Conservation (phyloP, 768 basidiomycete species). For the Russula abietina region DNA sequence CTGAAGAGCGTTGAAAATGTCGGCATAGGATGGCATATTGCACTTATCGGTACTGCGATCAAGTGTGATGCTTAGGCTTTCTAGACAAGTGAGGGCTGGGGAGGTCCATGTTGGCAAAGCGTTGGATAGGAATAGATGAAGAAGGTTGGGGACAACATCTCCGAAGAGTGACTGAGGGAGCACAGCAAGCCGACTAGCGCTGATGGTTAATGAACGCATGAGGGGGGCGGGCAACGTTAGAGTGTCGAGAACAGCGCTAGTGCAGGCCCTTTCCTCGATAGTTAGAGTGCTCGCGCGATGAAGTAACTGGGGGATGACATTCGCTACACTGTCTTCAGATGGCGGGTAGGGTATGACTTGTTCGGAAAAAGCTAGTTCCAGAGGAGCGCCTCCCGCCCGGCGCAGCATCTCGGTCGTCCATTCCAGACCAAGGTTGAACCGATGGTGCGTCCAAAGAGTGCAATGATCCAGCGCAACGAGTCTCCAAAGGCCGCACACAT, state of each 20-base stretch:
- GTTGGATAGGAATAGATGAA: slow-evolving; percentile 1
- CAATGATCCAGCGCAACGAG: slow-evolving; percentile 10
- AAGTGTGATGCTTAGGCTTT: background rate
- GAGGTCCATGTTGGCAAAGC: slow-evolving; percentile 4
- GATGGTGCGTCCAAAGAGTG: slow-evolving; percentile 11
- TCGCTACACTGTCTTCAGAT: background rate
- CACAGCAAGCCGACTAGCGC: background rate
- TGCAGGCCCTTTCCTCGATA: slow-evolving; percentile 2
- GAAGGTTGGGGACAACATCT: background rate
- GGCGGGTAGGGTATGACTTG: slow-evolving; percentile 3
- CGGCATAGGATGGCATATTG: slow-evolving; percentile 5
- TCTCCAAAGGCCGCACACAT: slow-evolving; percentile 20
- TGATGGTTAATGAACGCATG: slow-evolving; percentile 3
- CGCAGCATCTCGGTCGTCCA: slow-evolving; percentile 14
- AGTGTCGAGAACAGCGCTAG: background rate
- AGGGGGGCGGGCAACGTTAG: slow-evolving; percentile 6
- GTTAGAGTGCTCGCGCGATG: slow-evolving; percentile 10
- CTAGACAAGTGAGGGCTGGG: background rate
- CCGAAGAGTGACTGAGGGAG: slow-evolving; percentile 10
- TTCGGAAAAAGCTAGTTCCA: slow-evolving; percentile 1
- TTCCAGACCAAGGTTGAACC: slow-evolving; percentile 14
- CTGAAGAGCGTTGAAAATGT: slow-evolving; percentile 11
- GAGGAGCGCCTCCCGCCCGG: slow-evolving; percentile 10
- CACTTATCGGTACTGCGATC: background rate
- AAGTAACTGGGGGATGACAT: slow-evolving; percentile 10